Base-by-base conservation (phyloP, 768 basidiomycete genomes). In the Ramaria rubella region DNA sequence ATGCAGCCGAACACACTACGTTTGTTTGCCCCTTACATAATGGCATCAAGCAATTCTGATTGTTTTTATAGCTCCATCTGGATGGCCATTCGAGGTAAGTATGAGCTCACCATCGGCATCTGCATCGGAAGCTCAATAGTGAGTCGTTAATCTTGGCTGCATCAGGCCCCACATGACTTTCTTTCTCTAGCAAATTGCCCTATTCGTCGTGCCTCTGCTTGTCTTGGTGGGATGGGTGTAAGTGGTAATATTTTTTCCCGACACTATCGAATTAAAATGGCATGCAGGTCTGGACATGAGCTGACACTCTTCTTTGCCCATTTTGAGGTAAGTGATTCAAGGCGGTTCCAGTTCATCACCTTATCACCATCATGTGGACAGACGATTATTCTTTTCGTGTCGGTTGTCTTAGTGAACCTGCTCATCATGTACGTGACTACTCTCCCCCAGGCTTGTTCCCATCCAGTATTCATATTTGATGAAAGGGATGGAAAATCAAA, bases 161-260 rank as follows among this genome's bases (percentile, higher is more conserved):
- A n/a, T 43, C 40, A 7, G n/a, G 33, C 24, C 14, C 12, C 34
- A 14, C 26, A 4, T 31, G 21, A 1, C 3, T 36, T 5, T 36
- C 40, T 27, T 1, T 21, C 11, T 55, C 23, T 61, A 88, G 87
- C 88, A 90, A 88, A 90, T 92, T 59, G 86, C 90, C 1, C 76
- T 86, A 1, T 88, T 93, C 60, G 90, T 93, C 43, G 78, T 97
- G 9, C 94, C 94, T 1, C 73, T 94, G 17, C 76, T 97, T 48
- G 92, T 95, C 51, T 81, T 94, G 58, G 74, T 94, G 58, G 92
- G 91, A 23, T 97, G 94, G 94, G 79, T 82, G 76, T 84, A 71
- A 67, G 87, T 48, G 46, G 8, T 48, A 17, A 23, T n/a, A 48
- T 17, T 48, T 17, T 30, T 14, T 9, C 24, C 24, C 27, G 4